phyloP scores from a whole-genome alignment of 2,329 filamentous ascomycete genomes.

The Aspergillus phoenicis region DNA sequence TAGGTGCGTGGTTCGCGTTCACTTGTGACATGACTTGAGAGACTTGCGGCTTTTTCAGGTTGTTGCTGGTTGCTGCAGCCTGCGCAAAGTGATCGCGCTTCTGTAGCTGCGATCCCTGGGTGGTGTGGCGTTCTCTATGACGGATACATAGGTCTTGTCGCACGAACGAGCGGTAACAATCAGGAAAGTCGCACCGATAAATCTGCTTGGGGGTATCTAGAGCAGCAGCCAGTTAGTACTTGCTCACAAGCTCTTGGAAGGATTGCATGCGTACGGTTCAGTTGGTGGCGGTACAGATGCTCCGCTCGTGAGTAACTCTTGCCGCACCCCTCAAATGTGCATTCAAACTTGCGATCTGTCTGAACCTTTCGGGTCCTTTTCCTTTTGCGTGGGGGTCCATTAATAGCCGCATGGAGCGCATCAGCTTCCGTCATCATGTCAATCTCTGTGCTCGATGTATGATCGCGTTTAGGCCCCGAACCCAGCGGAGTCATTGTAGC shows the following conservation, averaged over 20 bases:
- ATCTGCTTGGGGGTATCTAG: conserved; percentile 90
- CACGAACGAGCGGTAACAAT: conserved; percentile 88
- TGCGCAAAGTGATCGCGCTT: conserved; percentile 52
- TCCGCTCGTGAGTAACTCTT: conserved; percentile 97
- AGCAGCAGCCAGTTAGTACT: conserved; percentile 13
- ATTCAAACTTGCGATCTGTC: conserved; percentile 67
- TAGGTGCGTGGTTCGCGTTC: conserved; percentile 5
- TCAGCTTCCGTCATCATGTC: conserved; percentile 20
- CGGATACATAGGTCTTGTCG: conserved; percentile 88
- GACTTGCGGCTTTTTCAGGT: conserved; percentile 9
- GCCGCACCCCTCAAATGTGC: conserved; percentile 81
- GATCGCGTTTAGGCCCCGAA: conserved; percentile 13
- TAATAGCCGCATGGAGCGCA: conserved; percentile 14
- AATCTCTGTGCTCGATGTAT: conserved; percentile 11
- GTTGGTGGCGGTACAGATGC: conserved; percentile 92
- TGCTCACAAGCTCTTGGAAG: conserved; percentile 6
- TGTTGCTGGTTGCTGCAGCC: conserved; percentile 24
- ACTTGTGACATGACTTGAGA: conserved; percentile 18
- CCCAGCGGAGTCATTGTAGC: conserved; percentile 25
- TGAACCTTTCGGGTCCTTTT: conserved; percentile 48
- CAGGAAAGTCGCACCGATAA: conserved; percentile 88
- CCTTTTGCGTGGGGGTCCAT: conserved; percentile 20
- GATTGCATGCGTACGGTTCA: conserved; percentile 70
- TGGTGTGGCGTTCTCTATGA: conserved; percentile 78
- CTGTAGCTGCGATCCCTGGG: conserved; percentile 56